A percentile compares a stretch with the other conserved stretches of the same genome.
These are phyloP conservation scores for Macaranga tanarius DNA, from an alignment of 441 rosid species.

Conservation along the genomic window DNA sequence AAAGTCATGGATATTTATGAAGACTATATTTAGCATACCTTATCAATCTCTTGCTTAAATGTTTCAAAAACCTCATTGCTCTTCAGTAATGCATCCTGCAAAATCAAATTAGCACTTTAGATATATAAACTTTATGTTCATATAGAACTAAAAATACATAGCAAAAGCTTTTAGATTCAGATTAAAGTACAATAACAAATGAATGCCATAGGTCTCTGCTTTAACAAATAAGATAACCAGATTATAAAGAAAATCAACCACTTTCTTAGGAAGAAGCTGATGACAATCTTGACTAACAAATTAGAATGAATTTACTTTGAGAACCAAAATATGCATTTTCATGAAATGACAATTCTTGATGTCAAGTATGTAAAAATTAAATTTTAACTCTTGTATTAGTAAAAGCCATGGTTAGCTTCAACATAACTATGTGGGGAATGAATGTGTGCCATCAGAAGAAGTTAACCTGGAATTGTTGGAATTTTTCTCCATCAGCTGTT, in stretches of 20 bases:
- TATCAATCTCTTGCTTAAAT: conserved; percentile 89
- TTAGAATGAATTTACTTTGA: background rate
- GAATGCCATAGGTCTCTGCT: background rate
- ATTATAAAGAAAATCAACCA: background rate
- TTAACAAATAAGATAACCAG: background rate
- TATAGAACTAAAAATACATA: background rate
- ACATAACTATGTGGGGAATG: background rate
- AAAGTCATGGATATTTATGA: background rate
- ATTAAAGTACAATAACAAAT: background rate
- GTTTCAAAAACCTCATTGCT: conserved; percentile 93
- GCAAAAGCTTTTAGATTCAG: background rate
- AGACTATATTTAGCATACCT: conserved; percentile 42
- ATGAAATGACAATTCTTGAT: background rate
- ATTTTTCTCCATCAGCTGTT: conserved; percentile 89
- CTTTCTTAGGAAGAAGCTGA: background rate
- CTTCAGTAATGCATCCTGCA: conserved; percentile 83
- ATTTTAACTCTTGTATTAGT: background rate
- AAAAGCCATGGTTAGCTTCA: background rate
- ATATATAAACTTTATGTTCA: background rate
- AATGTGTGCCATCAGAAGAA: conserved; percentile 16
- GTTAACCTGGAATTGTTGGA: conserved; percentile 87
- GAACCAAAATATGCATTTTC: background rate
- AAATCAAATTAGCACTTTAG: conserved; percentile 20
- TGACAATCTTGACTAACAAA: background rate
- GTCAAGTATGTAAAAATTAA: background rate